phyloP scores from a whole-genome alignment of 1,284 basidiomycete species.

The Rhodotorula sp. region DNA sequence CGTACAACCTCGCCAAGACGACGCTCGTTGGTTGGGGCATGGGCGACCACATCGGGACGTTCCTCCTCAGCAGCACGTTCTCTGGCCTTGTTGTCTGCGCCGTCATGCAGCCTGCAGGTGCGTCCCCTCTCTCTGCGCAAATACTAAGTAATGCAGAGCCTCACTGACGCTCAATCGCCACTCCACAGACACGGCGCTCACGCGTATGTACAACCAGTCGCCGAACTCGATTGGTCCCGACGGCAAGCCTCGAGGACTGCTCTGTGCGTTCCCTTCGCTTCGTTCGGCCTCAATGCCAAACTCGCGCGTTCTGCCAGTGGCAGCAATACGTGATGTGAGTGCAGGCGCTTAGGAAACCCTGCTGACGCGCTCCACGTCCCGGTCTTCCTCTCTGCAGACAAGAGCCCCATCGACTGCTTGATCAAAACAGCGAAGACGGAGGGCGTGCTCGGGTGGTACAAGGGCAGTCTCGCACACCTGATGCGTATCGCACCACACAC shows the following conservation, averaged over 20 bases:
- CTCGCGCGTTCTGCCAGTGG: too few species aligned
- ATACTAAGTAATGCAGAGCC: too few species aligned
- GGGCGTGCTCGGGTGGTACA: slow-evolving; percentile 88
- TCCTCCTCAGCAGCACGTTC: slow-evolving; percentile 80
- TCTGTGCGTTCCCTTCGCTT: slow-evolving; percentile 63
- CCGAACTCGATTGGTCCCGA: slow-evolving; percentile 50
- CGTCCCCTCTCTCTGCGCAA: slow-evolving; percentile 6
- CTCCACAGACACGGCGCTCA: slow-evolving; percentile 67
- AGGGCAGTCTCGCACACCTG: slow-evolving; percentile 90
- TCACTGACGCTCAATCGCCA: neutral
- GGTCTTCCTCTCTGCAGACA: slow-evolving; percentile 35
- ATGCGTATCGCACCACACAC: slow-evolving; percentile 89
- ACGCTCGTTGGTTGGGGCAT: slow-evolving; percentile 68
- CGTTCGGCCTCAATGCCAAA: too few species aligned
- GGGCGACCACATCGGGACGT: slow-evolving; percentile 79
- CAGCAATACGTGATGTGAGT: too few species aligned
- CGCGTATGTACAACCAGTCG: slow-evolving; percentile 90
- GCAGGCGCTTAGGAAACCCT: too few species aligned
- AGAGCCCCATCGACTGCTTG: slow-evolving; percentile 88
- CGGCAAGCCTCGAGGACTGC: slow-evolving; percentile 70
- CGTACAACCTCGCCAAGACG: slow-evolving; percentile 89
- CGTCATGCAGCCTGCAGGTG: slow-evolving; percentile 56
- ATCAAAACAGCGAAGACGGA: slow-evolving; percentile 94
- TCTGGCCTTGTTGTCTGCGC: slow-evolving; percentile 80
- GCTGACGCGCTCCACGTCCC: neutral